Conservation (phyloP, 129 eudicot species). For the Dittrichia graveolens region DNA sequence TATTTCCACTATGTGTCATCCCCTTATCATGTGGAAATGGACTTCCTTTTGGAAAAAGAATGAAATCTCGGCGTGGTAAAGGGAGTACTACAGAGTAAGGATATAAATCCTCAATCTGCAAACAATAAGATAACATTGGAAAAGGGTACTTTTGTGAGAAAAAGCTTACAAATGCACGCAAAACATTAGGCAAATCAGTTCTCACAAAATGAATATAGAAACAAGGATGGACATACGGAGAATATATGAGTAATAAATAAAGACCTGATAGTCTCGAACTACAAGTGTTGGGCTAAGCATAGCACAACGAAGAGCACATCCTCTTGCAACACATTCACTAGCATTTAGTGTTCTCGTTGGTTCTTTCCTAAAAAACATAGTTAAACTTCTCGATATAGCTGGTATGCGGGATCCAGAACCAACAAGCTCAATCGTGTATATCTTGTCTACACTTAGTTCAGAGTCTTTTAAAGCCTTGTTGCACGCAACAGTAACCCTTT, state of each 20-base stretch:
- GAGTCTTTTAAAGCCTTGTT: conserved; percentile 54
- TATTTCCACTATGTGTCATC: conserved; percentile 42
- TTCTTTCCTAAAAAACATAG: conserved; percentile 51
- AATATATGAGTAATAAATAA: conserved; percentile 9
- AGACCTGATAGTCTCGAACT: conserved; percentile 77
- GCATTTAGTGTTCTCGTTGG: conserved; percentile 73
- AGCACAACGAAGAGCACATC: conserved; percentile 85
- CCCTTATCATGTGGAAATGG: conserved; percentile 55
- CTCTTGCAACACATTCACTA: conserved; percentile 95
- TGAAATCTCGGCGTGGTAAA: conserved; percentile 31
- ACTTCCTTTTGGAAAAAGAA: conserved; percentile 55
- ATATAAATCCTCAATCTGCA: conserved; percentile 73
- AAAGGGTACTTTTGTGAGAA: neutral
- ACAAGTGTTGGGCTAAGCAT: conserved; percentile 78
- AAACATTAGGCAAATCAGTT: neutral
- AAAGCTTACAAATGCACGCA: neutral
- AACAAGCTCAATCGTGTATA: conserved; percentile 80
- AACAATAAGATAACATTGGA: conserved; percentile 18
- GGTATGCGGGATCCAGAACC: conserved; percentile 94
- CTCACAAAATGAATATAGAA: neutral
- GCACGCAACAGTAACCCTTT: conserved; percentile 61
- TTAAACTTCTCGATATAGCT: conserved; percentile 49
- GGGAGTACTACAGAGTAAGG: conserved; percentile 66
- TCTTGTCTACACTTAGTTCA: conserved; percentile 45
- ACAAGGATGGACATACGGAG: neutral